Conservation (phyloP, 23 red algal genomes). For the Gracilaria vermiculophylla region DNA sequence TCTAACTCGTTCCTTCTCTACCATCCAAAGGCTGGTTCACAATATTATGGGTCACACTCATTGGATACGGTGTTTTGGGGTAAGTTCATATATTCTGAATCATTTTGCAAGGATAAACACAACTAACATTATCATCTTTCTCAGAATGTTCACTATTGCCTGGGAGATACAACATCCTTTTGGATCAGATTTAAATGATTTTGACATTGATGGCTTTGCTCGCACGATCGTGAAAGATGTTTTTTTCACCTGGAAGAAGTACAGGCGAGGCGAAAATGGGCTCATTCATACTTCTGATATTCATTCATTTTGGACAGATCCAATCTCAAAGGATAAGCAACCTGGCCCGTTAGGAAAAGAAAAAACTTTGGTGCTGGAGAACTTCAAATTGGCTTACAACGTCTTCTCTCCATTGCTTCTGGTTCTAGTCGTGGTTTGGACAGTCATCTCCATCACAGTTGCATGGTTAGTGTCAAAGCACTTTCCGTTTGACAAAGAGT, state of each 20-base stretch:
- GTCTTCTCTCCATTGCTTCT: neutral
- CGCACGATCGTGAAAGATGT: slow-evolving; percentile 7
- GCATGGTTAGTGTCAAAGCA: neutral
- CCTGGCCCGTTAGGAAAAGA: too few relatives aligned
- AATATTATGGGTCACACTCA: slow-evolving; percentile 34
- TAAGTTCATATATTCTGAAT: neutral
- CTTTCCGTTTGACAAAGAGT: neutral
- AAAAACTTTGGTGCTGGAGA: neutral
- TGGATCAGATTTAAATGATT: slow-evolving; percentile 46
- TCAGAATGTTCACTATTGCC: slow-evolving; percentile 31
- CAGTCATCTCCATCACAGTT: neutral
- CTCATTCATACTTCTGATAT: neutral
- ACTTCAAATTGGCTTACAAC: neutral
- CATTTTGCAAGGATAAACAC: neutral
- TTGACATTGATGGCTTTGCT: slow-evolving; percentile 22
- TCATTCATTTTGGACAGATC: neutral
- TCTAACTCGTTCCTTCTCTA: too few relatives aligned
- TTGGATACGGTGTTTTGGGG: slow-evolving; percentile 43
- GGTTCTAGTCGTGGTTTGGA: neutral
- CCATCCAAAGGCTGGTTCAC: slow-evolving; percentile 42
- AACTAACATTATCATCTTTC: neutral
- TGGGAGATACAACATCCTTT: slow-evolving; percentile 30
- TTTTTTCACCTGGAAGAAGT: slow-evolving; percentile 21
- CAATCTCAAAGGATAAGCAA: too few relatives aligned
- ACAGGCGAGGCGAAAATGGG: neutral